A percentile compares a stretch with the other conserved stretches of the same genome.
Conservation (phyloP, 768 basidiomycete species). For the Mycena vitilis region DNA sequence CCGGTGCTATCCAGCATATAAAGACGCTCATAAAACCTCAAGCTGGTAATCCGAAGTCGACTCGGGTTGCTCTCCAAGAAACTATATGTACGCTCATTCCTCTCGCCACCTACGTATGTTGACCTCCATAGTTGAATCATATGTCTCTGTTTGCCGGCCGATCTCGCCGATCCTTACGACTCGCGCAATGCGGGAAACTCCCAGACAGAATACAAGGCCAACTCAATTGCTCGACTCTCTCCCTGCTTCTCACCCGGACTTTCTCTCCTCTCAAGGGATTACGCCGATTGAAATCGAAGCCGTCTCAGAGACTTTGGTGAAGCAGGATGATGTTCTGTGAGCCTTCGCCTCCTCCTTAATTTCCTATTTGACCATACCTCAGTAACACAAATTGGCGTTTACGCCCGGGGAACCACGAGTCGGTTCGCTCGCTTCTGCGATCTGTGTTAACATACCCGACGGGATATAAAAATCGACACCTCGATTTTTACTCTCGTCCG, state of each 20-base stretch:
- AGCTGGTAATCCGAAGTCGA: conserved; percentile 47
- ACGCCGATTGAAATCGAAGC: conserved; percentile 43
- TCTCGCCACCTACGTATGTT: not conserved
- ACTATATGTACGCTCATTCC: conserved; percentile 44
- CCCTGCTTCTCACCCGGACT: conserved; percentile 39
- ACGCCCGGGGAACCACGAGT: conserved; percentile 36
- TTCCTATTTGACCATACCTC: conserved; percentile 9
- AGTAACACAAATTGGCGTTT: conserved; percentile 33
- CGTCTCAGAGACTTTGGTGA: conserved; percentile 45
- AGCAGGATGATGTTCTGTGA: conserved; percentile 55
- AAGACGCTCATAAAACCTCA: conserved; percentile 42
- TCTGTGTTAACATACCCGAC: conserved; percentile 36
- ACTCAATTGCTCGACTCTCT: conserved; percentile 41
- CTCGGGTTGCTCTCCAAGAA: conserved; percentile 51
- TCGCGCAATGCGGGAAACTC: conserved; percentile 60
- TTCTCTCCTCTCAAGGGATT: conserved; percentile 40
- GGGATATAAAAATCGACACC: conserved; percentile 30
- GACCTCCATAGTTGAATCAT: conserved; percentile 39
- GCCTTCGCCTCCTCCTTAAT: conserved; percentile 31
- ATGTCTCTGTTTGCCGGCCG: conserved; percentile 45
- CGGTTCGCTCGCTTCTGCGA: conserved; percentile 37
- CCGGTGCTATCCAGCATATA: conserved; percentile 49
- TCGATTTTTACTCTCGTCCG: conserved; percentile 45
- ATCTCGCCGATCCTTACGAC: conserved; percentile 60
- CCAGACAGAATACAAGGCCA: conserved; percentile 50